These are phyloP conservation scores for Phytopythium sindhum DNA, from an alignment of 352 stramenopile species.

Conservation along the genomic window DNA sequence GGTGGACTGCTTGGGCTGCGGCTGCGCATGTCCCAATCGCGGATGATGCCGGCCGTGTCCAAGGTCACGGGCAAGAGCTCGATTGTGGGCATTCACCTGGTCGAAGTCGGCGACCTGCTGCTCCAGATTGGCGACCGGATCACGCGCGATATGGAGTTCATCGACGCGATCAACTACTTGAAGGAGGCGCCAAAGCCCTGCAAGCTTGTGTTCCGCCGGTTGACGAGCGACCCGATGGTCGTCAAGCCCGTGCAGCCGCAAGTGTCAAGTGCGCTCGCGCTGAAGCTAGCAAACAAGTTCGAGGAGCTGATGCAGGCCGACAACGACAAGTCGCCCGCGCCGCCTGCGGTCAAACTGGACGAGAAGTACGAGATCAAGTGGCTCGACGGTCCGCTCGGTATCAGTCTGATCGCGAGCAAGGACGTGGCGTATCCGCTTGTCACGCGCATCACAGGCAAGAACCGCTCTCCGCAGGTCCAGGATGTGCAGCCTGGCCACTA, in stretches of 20 bases:
- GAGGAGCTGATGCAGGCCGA: constrained; percentile 68
- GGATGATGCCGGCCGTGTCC: constrained; percentile 76
- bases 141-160: constrained; percentile 81
- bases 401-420: constrained; percentile 87
- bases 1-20: constrained; percentile 70
- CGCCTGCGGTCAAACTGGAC: constrained; percentile 71
- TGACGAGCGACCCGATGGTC: constrained; percentile 70
- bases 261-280: constrained; percentile 62
- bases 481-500: constrained; percentile 86
- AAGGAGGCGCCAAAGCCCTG: constrained; percentile 80
- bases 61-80: constrained; percentile 84
- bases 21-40: constrained; percentile 77
- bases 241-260: constrained; percentile 73
- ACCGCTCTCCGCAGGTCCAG: constrained; percentile 82
- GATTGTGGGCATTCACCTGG: constrained; percentile 82
- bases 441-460: constrained; percentile 86
- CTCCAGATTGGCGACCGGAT: constrained; percentile 64
- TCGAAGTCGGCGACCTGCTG: constrained; percentile 81
- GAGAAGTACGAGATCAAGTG: constrained; percentile 88
- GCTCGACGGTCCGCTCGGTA: constrained; percentile 80
- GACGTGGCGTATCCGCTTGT: constrained; percentile 84
- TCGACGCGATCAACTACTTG: constrained; percentile 78
- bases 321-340: constrained; percentile 63
- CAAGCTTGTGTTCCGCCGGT: constrained; percentile 67
- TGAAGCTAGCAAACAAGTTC: constrained; percentile 75